Evolutionary conservation across 106 monocot species (phyloP).

Genomic region (Allium fistulosum): DNA sequence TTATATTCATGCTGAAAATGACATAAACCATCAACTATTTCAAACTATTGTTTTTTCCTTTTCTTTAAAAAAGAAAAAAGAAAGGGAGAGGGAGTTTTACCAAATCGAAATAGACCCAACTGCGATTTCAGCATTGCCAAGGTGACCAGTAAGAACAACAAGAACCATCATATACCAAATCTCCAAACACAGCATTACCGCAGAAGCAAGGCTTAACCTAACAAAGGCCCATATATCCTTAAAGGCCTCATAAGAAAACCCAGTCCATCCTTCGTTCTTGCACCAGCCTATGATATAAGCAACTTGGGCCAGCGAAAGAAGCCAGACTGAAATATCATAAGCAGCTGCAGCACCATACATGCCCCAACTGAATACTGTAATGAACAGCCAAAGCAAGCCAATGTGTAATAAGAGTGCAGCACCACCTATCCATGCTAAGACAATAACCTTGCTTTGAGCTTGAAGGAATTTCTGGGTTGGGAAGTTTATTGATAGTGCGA

Average conservation of each 20-base stretch:
- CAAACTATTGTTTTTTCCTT: no score
- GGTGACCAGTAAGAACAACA: slow-evolving; percentile 68
- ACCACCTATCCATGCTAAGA: slow-evolving; percentile 54
- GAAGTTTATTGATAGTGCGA: slow-evolving; percentile 58
- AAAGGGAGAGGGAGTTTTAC: slow-evolving; percentile 13
- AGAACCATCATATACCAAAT: slow-evolving; percentile 84
- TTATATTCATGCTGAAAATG: slow-evolving; percentile 74
- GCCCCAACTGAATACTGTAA: slow-evolving; percentile 48
- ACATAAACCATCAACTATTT: not conserved
- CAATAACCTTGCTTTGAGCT: slow-evolving; percentile 60
- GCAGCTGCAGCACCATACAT: slow-evolving; percentile 48
- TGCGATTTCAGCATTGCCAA: slow-evolving; percentile 62
- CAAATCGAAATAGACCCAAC: slow-evolving; percentile 79
- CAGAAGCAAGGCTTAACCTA: slow-evolving; percentile 57
- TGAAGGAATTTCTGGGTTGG: slow-evolving; percentile 84
- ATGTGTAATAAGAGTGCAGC: slow-evolving; percentile 40
- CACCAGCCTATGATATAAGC: slow-evolving; percentile 59
- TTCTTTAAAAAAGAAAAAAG: no score
- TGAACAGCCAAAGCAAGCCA: slow-evolving; percentile 35
- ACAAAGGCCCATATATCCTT: slow-evolving; percentile 71
- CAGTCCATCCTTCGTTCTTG: slow-evolving; percentile 47
- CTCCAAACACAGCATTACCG: slow-evolving; percentile 85
- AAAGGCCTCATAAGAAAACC: slow-evolving; percentile 51
- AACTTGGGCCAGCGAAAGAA: slow-evolving; percentile 35
- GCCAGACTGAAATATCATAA: slow-evolving; percentile 43